Conservation (phyloP, 306 rosid genomes). For the Corylus avellana region DNA sequence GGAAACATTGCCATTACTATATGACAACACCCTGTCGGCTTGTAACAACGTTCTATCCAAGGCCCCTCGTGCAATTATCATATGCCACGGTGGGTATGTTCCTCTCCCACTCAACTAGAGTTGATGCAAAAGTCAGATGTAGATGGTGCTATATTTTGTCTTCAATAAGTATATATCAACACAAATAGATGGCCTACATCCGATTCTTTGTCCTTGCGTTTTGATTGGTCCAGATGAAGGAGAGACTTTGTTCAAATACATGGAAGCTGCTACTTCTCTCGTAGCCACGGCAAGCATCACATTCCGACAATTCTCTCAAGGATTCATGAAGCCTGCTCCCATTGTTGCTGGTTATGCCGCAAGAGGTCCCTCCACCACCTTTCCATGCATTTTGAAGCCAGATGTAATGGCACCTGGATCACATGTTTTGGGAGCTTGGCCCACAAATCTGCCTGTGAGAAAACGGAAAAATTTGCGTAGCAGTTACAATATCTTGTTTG, state of each 20-base stretch:
- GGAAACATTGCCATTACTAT: no score
- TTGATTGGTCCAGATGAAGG: slow-evolving; percentile 41
- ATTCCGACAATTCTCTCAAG: slow-evolving; percentile 41
- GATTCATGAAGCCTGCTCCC: slow-evolving; percentile 47
- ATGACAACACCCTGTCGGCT: no score
- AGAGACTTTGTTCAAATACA: slow-evolving; percentile 28
- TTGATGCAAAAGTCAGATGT: neutral
- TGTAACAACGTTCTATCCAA: no score
- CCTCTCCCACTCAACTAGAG: slow-evolving; percentile 6
- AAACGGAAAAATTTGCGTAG: no score
- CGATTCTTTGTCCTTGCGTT: slow-evolving; percentile 32
- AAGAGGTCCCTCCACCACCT: slow-evolving; percentile 48
- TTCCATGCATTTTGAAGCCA: slow-evolving; percentile 35
- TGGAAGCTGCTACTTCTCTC: neutral
- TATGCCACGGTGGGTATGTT: no score
- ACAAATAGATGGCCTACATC: neutral
- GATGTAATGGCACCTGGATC: slow-evolving; percentile 31
- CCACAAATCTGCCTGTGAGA: no score
- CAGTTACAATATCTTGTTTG: no score
- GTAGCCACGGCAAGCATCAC: slow-evolving; percentile 28
- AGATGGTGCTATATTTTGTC: slow-evolving; percentile 29
- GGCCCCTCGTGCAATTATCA: no score
- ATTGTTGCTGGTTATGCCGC: slow-evolving; percentile 44
- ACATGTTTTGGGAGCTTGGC: no score
- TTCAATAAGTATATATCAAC: neutral